phyloP scores from a whole-genome alignment of 2,329 filamentous ascomycete species.

The Fusarium anguioides region DNA sequence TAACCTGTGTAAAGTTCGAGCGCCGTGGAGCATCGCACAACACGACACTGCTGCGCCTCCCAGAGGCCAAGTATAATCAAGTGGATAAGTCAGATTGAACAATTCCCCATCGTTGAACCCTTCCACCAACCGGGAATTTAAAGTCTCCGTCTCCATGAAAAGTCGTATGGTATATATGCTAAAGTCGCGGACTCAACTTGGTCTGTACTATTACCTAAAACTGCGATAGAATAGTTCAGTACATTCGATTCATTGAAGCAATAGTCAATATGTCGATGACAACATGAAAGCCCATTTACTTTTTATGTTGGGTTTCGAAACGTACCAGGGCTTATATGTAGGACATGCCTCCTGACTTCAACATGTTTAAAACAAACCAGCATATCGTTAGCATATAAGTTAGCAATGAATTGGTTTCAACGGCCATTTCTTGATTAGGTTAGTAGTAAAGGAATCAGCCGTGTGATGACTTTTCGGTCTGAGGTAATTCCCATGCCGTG shows the following conservation, averaged over 20 bases:
- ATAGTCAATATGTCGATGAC: constrained; percentile 1
- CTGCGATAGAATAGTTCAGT: background rate
- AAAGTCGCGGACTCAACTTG: background rate
- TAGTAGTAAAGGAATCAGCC: background rate
- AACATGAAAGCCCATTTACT: background rate
- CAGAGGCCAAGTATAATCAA: constrained; percentile 6
- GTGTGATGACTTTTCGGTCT: background rate
- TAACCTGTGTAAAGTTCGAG: constrained; percentile 35
- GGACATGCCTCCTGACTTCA: constrained; percentile 1
- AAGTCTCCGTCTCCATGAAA: constrained; percentile 4
- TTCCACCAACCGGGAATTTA: constrained; percentile 28
- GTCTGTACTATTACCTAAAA: background rate
- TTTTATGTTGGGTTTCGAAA: constrained; percentile 25
- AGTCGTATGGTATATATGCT: background rate
- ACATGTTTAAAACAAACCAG: constrained; percentile 12
- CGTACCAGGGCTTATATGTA: constrained; percentile 1
- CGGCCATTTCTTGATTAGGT: constrained; percentile 25
- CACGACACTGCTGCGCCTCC: constrained; percentile 24
- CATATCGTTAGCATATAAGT: constrained; percentile 1
- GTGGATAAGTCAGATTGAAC: constrained; percentile 20
- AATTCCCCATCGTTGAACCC: constrained; percentile 10
- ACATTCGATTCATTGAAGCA: background rate
- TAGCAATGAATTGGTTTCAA: constrained; percentile 24
- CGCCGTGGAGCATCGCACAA: constrained; percentile 35
- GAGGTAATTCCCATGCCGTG: background rate